These are phyloP conservation scores for Stagonosporopsis tanaceti DNA, from an alignment of 2,329 filamentous ascomycete genomes.

Conservation along the genomic window DNA sequence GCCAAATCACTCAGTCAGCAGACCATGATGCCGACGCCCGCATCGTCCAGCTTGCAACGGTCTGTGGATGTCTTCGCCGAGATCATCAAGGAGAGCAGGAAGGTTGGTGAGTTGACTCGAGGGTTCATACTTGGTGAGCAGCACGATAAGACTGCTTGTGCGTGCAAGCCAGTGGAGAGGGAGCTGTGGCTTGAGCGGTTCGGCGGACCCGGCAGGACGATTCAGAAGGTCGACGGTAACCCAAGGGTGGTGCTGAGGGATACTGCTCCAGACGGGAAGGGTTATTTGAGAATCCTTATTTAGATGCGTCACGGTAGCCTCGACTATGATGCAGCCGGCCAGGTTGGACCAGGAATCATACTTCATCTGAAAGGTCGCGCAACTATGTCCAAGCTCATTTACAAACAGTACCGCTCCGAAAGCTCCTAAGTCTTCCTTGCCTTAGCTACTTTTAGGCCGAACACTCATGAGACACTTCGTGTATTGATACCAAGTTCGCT, in stretches of 20 bases:
- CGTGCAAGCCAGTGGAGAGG: neutral
- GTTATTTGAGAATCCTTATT: conserved; percentile 10
- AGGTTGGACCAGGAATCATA: too few species aligned
- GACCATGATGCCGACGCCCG: neutral
- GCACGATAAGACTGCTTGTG: neutral
- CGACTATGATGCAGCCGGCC: too few species aligned
- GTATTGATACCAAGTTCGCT: too few species aligned
- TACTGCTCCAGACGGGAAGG: conserved; percentile 3
- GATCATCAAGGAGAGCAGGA: neutral
- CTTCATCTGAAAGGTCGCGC: too few species aligned
- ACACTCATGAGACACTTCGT: too few species aligned
- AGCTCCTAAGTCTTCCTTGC: too few species aligned
- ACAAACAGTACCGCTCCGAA: too few species aligned
- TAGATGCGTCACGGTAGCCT: neutral
- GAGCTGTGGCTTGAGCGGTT: conserved; percentile 13
- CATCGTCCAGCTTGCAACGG: neutral
- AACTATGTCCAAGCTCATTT: too few species aligned
- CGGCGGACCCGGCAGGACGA: conserved; percentile 4
- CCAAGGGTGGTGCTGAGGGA: conserved; percentile 5
- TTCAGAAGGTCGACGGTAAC: neutral
- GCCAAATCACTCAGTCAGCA: conserved; percentile 4
- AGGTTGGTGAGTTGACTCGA: neutral
- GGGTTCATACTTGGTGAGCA: neutral
- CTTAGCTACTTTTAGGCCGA: too few species aligned
- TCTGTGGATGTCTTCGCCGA: neutral